Evolutionary conservation across 2,329 filamentous ascomycete genomes (phyloP).

Genomic region (Phialophora expanda): DNA sequence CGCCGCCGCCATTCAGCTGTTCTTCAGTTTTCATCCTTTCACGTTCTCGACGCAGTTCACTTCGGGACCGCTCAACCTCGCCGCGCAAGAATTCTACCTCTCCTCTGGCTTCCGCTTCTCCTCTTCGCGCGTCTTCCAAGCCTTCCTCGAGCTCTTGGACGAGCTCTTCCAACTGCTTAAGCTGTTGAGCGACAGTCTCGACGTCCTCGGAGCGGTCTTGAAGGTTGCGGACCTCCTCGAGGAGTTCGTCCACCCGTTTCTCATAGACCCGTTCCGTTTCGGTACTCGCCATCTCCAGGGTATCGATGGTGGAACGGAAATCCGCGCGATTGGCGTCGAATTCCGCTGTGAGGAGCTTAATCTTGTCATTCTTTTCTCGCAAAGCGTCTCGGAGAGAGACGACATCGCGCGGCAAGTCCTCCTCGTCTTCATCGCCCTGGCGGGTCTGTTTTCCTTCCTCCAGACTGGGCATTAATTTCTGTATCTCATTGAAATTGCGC

Average conservation of each 20-base stretch:
- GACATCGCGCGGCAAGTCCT: constrained; percentile 63
- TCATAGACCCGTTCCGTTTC: constrained; percentile 97
- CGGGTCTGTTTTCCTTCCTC: constrained; percentile 31
- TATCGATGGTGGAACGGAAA: constrained; percentile 96
- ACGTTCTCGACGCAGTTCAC: constrained; percentile 84
- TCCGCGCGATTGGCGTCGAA: constrained; percentile 95
- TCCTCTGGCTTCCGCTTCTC: constrained; percentile 91
- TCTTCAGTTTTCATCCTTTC: constrained; percentile 71
- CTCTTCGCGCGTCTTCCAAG: constrained; percentile 88
- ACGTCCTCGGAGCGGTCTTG: constrained; percentile 82
- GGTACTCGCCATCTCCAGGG: constrained; percentile 89
- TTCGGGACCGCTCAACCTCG: constrained; percentile 88
- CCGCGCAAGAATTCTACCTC: constrained; percentile 95
- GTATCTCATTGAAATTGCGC: constrained; percentile 78
- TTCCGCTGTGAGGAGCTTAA: constrained; percentile 87
- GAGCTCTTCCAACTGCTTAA: constrained; percentile 94
- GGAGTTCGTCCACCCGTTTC: constrained; percentile 61
- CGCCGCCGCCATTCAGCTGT: constrained; percentile 39
- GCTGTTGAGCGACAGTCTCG: constrained; percentile 83
- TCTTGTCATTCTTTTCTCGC: constrained; percentile 96
- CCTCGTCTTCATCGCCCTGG: constrained; percentile 50
- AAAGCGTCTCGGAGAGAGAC: constrained; percentile 79
- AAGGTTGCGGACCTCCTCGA: constrained; percentile 80
- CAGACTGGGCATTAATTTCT: constrained; percentile 66
- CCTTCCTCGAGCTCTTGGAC: constrained; percentile 97